Evolutionary conservation across 495 filamentous ascomycete species (phyloP), one percentile per base, ranked within the genome.

Genomic region (Penicillium dipodomyicola): DNA sequence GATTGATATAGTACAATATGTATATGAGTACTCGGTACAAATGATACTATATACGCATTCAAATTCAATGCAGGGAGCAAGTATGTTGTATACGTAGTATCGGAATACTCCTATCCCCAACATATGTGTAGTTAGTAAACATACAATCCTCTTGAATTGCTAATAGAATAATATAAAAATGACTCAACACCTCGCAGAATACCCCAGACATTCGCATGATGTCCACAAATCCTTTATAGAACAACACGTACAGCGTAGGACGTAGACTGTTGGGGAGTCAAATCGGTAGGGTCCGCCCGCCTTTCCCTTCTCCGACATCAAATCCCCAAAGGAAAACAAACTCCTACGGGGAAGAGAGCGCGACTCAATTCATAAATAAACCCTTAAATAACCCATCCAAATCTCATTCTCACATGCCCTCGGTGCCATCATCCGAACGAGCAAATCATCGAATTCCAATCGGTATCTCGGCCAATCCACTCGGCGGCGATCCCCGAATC

Each of bases 401-500:
- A 0, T 32, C 45, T 15, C 22, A 25, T 32, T 46, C 41, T 19
- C 42, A 43, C 19, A 6, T 23, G 35, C 10, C 9, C 23, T 54
- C 42, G 52, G 52, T 54, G 2, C 32, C 11, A 9, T 39, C 32
- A 47, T 54, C 52, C 52, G 52, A 54, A 11, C 11, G 0, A 27
- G 14, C 52, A 37, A 54, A 54, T 47, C 42, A 54, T 25, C 41
- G 30, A 23, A 23, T 25, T n/a, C 20, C n/a, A 35, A 19, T 54
- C 52, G 52, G 52, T n/a, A 22, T 35, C 42, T 43, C 33, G 52
- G 19, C 19, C 27, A 43, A 35, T 45, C 40, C 51, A 43, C 19
- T 35, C 61, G 63, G 65, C 61, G 63, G 65, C 64, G 64, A 72
- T 68, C 69, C 68, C 73, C 73, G 72, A 68, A 68, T 2, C 57